A percentile compares a stretch with the other conserved stretches of the same genome.
Evolutionary conservation across 306 rosid species (phyloP).

Genomic region (cucumber (Cucumis sativus)): DNA sequence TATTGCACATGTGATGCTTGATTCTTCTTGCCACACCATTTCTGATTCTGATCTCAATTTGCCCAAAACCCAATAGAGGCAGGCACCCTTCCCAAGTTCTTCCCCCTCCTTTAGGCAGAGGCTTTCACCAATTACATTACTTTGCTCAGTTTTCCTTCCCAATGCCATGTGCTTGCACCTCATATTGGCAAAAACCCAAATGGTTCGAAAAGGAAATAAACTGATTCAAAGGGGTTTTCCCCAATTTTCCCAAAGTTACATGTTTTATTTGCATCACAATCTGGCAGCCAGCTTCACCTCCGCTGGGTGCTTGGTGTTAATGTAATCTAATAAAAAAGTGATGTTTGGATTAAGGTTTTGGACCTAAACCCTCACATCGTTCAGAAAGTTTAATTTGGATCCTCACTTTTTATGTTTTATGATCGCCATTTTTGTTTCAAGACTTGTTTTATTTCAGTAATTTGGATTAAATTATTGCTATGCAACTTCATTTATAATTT

Average conservation of each 20-base stretch:
- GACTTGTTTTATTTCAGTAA: no score
- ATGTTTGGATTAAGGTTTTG: no score
- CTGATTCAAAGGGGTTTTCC: not conserved
- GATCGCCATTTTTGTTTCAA: no score
- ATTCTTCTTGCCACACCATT: slow-evolving; percentile 4
- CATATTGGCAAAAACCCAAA: not conserved
- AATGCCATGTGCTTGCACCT: slow-evolving; percentile 5
- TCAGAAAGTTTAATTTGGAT: no score
- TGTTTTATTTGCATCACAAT: not conserved
- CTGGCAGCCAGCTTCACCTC: no score
- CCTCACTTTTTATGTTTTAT: no score
- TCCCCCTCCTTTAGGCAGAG: not conserved
- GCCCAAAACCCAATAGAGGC: slow-evolving; percentile 5
- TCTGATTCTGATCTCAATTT: slow-evolving; percentile 5
- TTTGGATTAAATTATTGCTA: no score
- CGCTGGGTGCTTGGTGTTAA: no score
- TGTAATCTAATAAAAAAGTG: no score
- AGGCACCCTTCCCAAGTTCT: slow-evolving; percentile 8
- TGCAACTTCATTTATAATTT: not conserved
- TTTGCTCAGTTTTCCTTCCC: slow-evolving; percentile 10
- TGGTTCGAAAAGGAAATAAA: not conserved
- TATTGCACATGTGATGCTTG: slow-evolving; percentile 12
- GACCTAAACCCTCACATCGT: no score
- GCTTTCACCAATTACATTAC: not conserved
- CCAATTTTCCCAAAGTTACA: not conserved